Evolutionary conservation across 2,329 filamentous ascomycete genomes (phyloP).

Genomic region (Drechslera avenae): DNA sequence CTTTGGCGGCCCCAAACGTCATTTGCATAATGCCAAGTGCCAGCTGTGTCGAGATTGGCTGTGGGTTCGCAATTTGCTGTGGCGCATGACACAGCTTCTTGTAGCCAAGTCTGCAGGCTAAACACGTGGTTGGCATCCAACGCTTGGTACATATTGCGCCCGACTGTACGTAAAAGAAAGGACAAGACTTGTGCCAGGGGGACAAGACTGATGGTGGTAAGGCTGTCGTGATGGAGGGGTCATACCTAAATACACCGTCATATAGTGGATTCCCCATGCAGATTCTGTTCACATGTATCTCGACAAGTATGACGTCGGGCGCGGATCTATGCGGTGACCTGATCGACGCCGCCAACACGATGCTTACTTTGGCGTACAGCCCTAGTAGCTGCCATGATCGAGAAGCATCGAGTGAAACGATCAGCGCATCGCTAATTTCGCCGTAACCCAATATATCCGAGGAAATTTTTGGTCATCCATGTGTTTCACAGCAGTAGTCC

Average conservation of each 20-base stretch:
- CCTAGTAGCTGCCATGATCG: neutral
- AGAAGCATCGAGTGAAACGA: neutral
- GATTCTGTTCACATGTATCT: neutral
- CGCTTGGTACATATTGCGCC: neutral
- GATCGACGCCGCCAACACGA: conserved; percentile 4
- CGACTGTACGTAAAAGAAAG: neutral
- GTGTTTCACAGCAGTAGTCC: neutral
- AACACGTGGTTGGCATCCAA: conserved; percentile 3
- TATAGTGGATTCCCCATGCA: neutral
- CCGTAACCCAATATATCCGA: neutral
- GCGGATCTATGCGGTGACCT: conserved; percentile 1
- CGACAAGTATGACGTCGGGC: conserved; percentile 2
- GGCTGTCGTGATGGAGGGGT: neutral
- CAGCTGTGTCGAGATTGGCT: neutral
- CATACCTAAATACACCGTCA: no score
- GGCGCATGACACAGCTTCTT: conserved; percentile 14
- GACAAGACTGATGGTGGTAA: neutral
- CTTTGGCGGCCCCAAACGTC: conserved; percentile 6
- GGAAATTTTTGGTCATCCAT: neutral
- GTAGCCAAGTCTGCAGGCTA: neutral
- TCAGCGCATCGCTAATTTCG: neutral
- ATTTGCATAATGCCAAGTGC: conserved; percentile 7
- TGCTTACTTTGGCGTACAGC: neutral
- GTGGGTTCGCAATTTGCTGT: conserved; percentile 9
- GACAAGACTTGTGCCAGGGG: neutral